phyloP scores from a whole-genome alignment of 805 yeast species.

The Candida anglica region DNA sequence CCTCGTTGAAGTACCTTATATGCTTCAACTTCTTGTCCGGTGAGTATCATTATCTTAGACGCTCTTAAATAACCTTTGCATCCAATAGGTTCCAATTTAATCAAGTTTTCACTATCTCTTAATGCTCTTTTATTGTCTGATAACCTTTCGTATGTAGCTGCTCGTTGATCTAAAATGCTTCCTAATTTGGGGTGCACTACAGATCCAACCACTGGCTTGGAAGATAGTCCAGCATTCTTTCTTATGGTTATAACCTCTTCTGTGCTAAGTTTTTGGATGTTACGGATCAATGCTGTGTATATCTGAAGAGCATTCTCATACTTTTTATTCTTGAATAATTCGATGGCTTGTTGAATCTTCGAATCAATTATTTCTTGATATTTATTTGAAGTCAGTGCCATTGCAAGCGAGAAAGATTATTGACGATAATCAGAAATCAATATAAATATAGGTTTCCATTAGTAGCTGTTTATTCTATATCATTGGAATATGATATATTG shows the following conservation, averaged over 20 bases:
- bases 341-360: conserved; percentile 18
- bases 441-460: too few species aligned
- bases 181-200: conserved; percentile 33
- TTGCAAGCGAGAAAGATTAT: too few species aligned
- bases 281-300: conserved; percentile 21
- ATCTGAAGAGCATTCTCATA: conserved; percentile 22
- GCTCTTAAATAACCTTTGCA: conserved; percentile 48
- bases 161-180: conserved; percentile 40
- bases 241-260: conserved; percentile 14
- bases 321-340: conserved; percentile 26
- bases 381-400: too few species aligned
- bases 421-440: too few species aligned
- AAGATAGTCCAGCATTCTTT: conserved; percentile 14
- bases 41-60: conserved; percentile 29
- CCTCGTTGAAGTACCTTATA: conserved; percentile 35
- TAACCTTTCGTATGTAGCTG: conserved; percentile 47
- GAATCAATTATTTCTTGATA: too few species aligned
- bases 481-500: too few species aligned
- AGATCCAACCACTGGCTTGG: conserved; percentile 24
- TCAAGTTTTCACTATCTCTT: conserved; percentile 31
- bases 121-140: conserved; percentile 26
- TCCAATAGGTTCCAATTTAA: conserved; percentile 38
- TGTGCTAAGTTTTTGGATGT: conserved; percentile 12
- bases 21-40: conserved; percentile 28
- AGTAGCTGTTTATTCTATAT: too few species aligned